Conservation (phyloP, 257 asterid species). For the Fraxinus anomala region DNA sequence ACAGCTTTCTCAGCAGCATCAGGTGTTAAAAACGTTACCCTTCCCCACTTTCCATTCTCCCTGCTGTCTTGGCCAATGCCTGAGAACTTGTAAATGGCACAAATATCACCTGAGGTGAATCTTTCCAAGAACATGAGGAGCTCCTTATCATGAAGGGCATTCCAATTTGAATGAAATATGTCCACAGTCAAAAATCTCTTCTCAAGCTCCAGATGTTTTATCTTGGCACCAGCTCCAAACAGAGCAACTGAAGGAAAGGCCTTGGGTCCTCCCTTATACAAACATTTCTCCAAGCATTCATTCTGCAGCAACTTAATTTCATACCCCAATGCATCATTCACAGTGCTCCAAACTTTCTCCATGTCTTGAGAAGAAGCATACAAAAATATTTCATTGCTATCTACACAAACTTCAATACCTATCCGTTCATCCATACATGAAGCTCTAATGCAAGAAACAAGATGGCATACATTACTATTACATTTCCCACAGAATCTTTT, state of each 20-base stretch:
- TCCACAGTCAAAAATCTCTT: constrained; percentile 79
- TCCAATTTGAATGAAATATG: constrained; percentile 49
- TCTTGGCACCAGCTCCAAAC: constrained; percentile 91
- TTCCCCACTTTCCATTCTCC: constrained; percentile 78
- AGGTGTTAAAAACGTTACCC: constrained; percentile 80
- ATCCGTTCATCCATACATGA: constrained; percentile 64
- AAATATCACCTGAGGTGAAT: constrained; percentile 51
- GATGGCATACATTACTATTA: constrained; percentile 45
- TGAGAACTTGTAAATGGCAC: constrained; percentile 55
- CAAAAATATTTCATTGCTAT: constrained; percentile 59
- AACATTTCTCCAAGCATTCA: constrained; percentile 76
- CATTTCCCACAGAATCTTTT: constrained; percentile 84
- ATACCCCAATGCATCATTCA: constrained; percentile 55
- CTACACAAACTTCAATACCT: constrained; percentile 65
- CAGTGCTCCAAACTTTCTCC: constrained; percentile 52
- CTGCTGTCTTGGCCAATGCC: constrained; percentile 41
- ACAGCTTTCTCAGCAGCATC: constrained; percentile 72
- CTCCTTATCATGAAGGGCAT: constrained; percentile 60
- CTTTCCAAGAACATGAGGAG: constrained; percentile 68
- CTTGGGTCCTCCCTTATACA: constrained; percentile 59
- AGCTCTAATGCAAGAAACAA: constrained; percentile 61
- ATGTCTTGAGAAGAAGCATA: constrained; percentile 69
- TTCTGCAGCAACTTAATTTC: constrained; percentile 58
- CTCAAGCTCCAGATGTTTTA: constrained; percentile 86
- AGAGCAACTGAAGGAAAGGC: constrained; percentile 67